Evolutionary conservation across 345 rosid genomes (phyloP), one percentile per base, ranked within the genome.

Genomic region (Balakata baccata): DNA sequence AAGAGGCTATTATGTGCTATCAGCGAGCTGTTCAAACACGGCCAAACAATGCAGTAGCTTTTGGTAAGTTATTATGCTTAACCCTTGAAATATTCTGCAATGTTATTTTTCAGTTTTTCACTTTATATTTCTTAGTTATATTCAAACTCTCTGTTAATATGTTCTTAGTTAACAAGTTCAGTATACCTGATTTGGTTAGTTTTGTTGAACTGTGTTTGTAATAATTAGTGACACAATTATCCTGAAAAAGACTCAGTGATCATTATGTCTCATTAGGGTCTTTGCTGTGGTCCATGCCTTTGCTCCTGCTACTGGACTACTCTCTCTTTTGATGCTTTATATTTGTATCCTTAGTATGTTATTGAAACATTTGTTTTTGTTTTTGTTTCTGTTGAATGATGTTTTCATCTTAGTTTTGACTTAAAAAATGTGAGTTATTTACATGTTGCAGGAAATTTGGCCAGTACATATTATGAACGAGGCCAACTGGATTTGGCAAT

Each of bases 1-100:
- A 92, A 76, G 99, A 96, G 82, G 99, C 99, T 68, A 88, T 90
- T 39, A 54, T 87, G 65, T 96, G 98, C 77, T 96, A 92, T 79
- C 96, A 93, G 86, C 93, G 86, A 41, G 97, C 94, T 79, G 83
- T 90, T 83, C 98, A 96, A 83, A 74, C 84, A 66, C 85, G 96
- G 43, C 94, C 99, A 64, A 89, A 88, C 66, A 83, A 85, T 82
- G 91, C 99, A 41, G 83, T 96, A 80, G 93, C 90, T 49, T 90
- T 79, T 82, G 99, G 99, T 96, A 66, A 86, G 97, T 74, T 53
- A 20, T 59, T 65, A 43, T 46, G 17, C 49, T 57, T 25, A 11
- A 13, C 4, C 23, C 46, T 43, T 43, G 46, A 43, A 43, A 43
- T 1, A 1, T 8, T 43, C 34, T 29, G 34, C 34, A 29, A 29